Conservation (phyloP, 1,284 basidiomycete genomes). For the Irpex sp. region DNA sequence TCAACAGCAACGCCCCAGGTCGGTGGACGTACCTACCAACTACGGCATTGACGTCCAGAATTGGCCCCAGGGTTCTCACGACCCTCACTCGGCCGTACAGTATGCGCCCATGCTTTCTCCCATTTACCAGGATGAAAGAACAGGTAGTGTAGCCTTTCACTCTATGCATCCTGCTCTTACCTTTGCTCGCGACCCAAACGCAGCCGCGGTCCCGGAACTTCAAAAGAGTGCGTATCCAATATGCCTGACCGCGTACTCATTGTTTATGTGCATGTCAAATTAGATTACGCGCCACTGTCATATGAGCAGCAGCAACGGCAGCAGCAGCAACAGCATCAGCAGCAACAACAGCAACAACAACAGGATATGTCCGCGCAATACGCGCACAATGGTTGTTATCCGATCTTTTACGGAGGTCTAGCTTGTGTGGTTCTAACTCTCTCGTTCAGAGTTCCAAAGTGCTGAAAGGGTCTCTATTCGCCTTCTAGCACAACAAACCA, state of each 20-base stretch:
- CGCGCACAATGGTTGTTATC: conserved; percentile 20
- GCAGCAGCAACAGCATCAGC: conserved; percentile 12
- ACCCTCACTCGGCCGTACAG: conserved; percentile 20
- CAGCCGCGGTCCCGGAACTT: conserved; percentile 17
- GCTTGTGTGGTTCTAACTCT: conserved; percentile 21
- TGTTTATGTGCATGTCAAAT: background rate
- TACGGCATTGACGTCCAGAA: conserved; percentile 24
- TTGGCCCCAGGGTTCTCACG: conserved; percentile 24
- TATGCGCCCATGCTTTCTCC: conserved; percentile 37
- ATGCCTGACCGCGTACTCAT: conserved; percentile 1
- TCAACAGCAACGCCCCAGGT: conserved; percentile 16
- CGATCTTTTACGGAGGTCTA: conserved; percentile 18
- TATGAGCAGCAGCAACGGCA: conserved; percentile 19
- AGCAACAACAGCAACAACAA: conserved; percentile 8
- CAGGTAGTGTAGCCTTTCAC: conserved; percentile 24
- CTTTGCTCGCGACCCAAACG: background rate
- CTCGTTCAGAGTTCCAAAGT: conserved; percentile 40
- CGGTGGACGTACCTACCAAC: conserved; percentile 22
- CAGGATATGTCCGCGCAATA: conserved; percentile 14
- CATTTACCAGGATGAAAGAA: conserved; percentile 44
- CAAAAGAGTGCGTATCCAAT: conserved; percentile 20
- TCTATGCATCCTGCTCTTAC: conserved; percentile 8
- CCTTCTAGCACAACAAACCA: conserved; percentile 46
- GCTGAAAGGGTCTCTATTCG: conserved; percentile 54
- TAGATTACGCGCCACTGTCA: conserved; percentile 15